Conservation (phyloP, 176 grass and related monocot species). For the Cenchrus americanus region DNA sequence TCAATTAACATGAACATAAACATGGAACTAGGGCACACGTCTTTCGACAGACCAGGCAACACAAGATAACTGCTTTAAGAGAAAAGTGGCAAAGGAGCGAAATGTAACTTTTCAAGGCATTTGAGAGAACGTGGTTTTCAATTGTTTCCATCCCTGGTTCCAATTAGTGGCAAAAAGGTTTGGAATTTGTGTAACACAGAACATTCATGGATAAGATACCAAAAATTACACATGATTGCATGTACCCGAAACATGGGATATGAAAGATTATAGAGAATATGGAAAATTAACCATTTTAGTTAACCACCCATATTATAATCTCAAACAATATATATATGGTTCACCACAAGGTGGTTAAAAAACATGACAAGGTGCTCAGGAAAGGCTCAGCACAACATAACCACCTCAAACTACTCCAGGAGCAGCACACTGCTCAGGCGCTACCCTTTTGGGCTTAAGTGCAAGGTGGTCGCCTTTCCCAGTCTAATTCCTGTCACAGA, state of each 20-base stretch:
- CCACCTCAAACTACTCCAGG: not conserved
- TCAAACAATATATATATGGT: not conserved
- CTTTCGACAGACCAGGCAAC: not conserved
- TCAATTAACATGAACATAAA: not conserved
- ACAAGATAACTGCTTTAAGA: not conserved
- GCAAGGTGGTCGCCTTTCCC: not conserved
- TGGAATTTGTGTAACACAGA: not conserved
- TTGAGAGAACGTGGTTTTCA: not conserved
- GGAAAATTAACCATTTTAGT: not conserved
- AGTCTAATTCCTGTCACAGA: not conserved
- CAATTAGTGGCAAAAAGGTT: not conserved
- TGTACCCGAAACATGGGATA: not conserved
- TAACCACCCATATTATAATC: not conserved
- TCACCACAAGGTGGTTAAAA: not conserved
- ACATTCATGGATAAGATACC: not conserved
- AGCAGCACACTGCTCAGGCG: not conserved
- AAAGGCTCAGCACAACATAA: not conserved
- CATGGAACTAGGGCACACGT: not conserved
- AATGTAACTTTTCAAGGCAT: not conserved
- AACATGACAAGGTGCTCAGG: not conserved
- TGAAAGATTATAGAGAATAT: not conserved
- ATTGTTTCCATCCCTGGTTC: no score
- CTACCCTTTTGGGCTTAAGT: not conserved
- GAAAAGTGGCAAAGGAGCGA: not conserved
- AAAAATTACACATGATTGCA: not conserved